Evolutionary conservation across 169 alveolate genomes (phyloP), one percentile per base, ranked within the genome.

Genomic region (Condylostoma magnum): DNA sequence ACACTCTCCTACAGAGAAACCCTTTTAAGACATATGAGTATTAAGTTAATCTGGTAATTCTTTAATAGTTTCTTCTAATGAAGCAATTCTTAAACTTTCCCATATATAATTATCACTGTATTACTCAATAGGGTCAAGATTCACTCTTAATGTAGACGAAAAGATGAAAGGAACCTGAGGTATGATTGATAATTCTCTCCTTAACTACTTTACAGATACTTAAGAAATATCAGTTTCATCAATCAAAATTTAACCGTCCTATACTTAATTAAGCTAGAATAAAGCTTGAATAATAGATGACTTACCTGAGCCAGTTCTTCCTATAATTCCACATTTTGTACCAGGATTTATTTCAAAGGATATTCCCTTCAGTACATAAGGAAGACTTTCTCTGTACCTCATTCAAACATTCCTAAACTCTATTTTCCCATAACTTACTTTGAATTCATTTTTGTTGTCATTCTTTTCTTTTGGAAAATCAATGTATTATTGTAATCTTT

Each of bases 291-390:
- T 41, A 36, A 93, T 66, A 30, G 96, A 78, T 37, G 93, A 83
- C 66, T 93, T 93, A 0, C 97, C 97, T 10, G 94, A 86, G 28
- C 97, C 97, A 22, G 95, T 93, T 82, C 94, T 86, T 33, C 97
- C 97, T 41, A 90, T 94, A 56, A 93, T 83, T n/a, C 96, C 97
- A 52, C 90, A 78, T 60, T 89, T 87, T 67, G 80, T 79, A 20
- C 85, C 84, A 4, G 82, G 76, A 2, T 53, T 56, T 4, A 90
- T 79, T 4, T 66, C 57, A 28, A 89, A 76, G 37, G 79, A 80
- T 20, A 93, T 68, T 20, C 80, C 68, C 43, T 83, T 60, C 69
- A 91, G 47, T 20, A 80, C 92, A 30, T 77, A 69, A 43, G 77
- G 83, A 22, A 68, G 46, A 54, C 68, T 70, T 18, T 73, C 80